Base-by-base conservation (phyloP, 257 asterid genomes). In the Perilla frutescens region DNA sequence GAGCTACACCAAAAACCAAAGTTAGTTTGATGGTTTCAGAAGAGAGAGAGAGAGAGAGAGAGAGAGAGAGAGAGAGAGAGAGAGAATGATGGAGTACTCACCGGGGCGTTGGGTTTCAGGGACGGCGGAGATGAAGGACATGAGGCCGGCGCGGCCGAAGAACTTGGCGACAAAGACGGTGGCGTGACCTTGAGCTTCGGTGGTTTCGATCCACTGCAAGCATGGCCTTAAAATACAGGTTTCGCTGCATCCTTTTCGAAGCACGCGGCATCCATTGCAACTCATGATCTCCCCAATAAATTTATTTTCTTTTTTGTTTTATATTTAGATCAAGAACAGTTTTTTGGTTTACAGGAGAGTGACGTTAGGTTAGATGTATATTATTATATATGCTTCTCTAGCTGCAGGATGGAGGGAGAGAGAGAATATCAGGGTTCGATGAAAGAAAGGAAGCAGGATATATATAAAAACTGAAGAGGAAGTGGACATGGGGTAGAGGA, bases 261-360 rank as follows among this genome's bases (percentile, higher is more conserved):
- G 94, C 40, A 88, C 86, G 15, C 94, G 83, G 81, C 94, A 88
- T 7, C 94, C 94, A 70, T 88, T 86, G 81, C 94, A 88, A 72
- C 94, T 88, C 94, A 20, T 20, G 26, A 88, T 82, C 26, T 53
- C 48, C 5, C n/a, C 43, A 15, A 40, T 7, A 13, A 29, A 29
- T 31, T 56, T 34, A 34, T n/a, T 5, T 26, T 44, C 4, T 50
- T 60, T 43, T 50, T 60, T 43, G 4, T 50, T 60, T 15, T 7
- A 20, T 13, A 12, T 48, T 2, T 40, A 36, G 48, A 9, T 7
- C 7, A 6, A 2, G 26, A 9, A 48, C 26, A 20, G 26, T 48
- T 13, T 48, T 15, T 13, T 48, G 3, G 54, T 5, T 3, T 8
- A 48, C 6, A 48, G 20, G 54, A 48, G 6, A 48, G 26, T 20